Percentiles rank a stretch among this genome's conserved stretches.
These are phyloP conservation scores for Fusarium sororula DNA, from an alignment of 2,329 filamentous ascomycete species.

Conservation along the genomic window DNA sequence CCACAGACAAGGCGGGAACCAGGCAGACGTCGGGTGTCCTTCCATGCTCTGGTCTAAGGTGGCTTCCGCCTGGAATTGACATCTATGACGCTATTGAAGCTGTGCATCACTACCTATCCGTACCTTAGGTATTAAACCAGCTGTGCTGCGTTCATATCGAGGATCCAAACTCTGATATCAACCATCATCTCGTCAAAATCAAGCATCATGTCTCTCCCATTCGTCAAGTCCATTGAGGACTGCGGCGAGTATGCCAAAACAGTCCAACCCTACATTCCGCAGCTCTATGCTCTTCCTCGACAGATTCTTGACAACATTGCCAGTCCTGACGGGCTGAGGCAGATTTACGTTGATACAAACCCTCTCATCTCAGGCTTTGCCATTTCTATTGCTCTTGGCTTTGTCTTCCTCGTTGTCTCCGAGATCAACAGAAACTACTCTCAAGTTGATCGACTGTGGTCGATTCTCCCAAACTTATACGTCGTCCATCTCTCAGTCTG, in stretches of 20 bases:
- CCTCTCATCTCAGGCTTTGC: slow-evolving; percentile 81
- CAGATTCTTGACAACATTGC: slow-evolving; percentile 68
- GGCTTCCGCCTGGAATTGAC: neutral
- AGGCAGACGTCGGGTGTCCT: slow-evolving; percentile 14
- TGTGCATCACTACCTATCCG: neutral
- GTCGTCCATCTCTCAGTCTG: slow-evolving; percentile 86
- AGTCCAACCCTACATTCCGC: slow-evolving; percentile 77
- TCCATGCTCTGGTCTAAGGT: neutral
- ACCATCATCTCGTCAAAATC: slow-evolving; percentile 27
- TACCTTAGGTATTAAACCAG: slow-evolving; percentile 14
- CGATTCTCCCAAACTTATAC: slow-evolving; percentile 86
- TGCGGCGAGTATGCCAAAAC: slow-evolving; percentile 80
- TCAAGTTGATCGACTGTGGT: slow-evolving; percentile 95
- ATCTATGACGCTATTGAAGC: slow-evolving; percentile 33
- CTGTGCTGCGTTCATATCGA: neutral
- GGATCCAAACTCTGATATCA: neutral
- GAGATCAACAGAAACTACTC: slow-evolving; percentile 95
- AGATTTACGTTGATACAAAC: slow-evolving; percentile 85
- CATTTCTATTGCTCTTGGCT: slow-evolving; percentile 75
- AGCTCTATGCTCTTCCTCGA: slow-evolving; percentile 75
- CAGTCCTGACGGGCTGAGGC: slow-evolving; percentile 68
- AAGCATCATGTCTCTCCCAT: slow-evolving; percentile 72
- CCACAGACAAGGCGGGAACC: neutral
- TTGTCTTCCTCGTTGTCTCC: slow-evolving; percentile 76
- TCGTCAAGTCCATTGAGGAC: slow-evolving; percentile 74